These are phyloP conservation scores for Phytophthora cactorum DNA, from an alignment of 352 stramenopile species.

Conservation along the genomic window DNA sequence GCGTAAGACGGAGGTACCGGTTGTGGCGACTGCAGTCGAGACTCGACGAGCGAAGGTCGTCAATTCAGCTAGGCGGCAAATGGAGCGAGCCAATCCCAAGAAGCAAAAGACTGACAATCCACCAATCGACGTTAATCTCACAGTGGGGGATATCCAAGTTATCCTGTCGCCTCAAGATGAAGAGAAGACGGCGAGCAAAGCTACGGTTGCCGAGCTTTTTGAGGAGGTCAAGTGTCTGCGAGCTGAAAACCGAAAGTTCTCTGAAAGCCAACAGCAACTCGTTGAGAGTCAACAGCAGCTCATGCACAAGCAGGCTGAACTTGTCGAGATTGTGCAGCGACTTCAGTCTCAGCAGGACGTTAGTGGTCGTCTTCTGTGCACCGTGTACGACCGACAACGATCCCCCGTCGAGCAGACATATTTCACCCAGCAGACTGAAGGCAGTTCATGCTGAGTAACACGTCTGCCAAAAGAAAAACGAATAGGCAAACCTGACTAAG, in stretches of 20 bases:
- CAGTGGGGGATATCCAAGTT: neutral
- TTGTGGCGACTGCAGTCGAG: neutral
- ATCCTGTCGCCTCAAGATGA: neutral
- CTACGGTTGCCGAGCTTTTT: neutral
- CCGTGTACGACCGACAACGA: slow-evolving; percentile 8
- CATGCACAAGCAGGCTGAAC: neutral
- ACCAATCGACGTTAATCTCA: neutral
- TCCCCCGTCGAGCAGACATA: neutral
- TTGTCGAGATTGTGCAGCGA: slow-evolving; percentile 4
- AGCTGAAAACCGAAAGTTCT: neutral
- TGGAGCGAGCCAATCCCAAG: neutral
- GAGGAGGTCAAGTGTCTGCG: slow-evolving; percentile 6
- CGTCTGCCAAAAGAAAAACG: neutral
- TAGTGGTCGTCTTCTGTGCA: slow-evolving; percentile 13
- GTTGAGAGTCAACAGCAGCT: neutral
- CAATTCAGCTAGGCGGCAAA: neutral
- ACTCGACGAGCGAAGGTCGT: neutral
- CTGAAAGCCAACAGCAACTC: slow-evolving; percentile 10
- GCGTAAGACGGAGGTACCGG: neutral
- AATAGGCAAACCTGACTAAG: no score
- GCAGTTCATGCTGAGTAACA: neutral
- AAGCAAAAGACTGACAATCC: slow-evolving; percentile 7
- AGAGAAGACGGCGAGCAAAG: neutral
- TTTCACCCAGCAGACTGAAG: neutral
- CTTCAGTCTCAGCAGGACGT: slow-evolving; percentile 8